Base-by-base conservation (phyloP, 2,329 filamentous ascomycete species). In the Epichloe glyceriae region DNA sequence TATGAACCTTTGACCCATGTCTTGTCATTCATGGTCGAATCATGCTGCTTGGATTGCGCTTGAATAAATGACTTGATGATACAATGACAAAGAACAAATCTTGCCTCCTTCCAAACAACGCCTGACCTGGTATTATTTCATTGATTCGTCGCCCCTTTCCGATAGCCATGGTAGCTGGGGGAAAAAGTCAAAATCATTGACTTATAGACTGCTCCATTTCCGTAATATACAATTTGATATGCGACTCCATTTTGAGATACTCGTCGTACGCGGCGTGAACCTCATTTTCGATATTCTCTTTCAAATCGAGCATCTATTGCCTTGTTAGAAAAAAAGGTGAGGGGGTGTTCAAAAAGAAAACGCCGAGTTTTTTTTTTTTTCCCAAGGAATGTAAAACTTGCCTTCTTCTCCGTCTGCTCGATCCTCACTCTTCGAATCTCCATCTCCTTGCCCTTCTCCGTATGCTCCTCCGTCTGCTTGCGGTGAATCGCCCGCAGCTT, bases 341-440 rank as follows among this genome's bases (percentile, higher is more conserved):
- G 33, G 10, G 15, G 3, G 12, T 4, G 4, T 8, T 12, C 5
- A 26, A 30, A 34, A n/a, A 20, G 17, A 34, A 40, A 30, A 26
- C 26, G 26, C 26, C 2, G 7, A 3, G 26, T 26, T 26, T 26
- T 26, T 26, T 26, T 6, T 10, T 26, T 8, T 10, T n/a, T n/a
- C n/a, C n/a, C 7, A 8, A 26, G 3, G 26, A 30, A 30, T 30
- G 11, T 7, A 5, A 30, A 34, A 51, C 57, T 50, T 73, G 89
- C 89, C 86, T 97, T 97, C 73, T 97, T 97, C 77, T 97, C 91
- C 8, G 88, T 95, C 72, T 96, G 89, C 70, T 98, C 93, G 56
- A 98, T 97, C 54, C 90, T 76, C n/a, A 96, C 88, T 58, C 87
- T 81, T 60, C 90, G 77, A 63, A 86, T 82, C 73, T 98, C 93